Base-by-base conservation (phyloP, 768 basidiomycete genomes). In the Crucibulum laeve region DNA sequence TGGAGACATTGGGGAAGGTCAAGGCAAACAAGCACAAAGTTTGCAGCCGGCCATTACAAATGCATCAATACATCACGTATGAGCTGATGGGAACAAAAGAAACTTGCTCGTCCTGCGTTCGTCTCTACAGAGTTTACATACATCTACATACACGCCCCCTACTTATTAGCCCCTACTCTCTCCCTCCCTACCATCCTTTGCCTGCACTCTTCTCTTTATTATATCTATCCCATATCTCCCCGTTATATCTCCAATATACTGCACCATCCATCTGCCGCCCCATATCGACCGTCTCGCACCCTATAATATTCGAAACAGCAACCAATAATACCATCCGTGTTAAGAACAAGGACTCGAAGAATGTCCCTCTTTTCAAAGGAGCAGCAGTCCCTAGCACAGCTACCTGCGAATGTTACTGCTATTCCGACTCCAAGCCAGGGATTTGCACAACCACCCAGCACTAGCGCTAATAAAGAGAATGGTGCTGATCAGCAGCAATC, bases 301-400 rank as follows among this genome's bases (percentile, higher is more conserved):
- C 35, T 17, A 6, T 36, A 17, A 11, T 10, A n/a, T n/a, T 46
- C 56, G 43, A 14, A 42, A 45, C 38, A 50, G 38, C 43, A 43
- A 52, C 46, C 76, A 74, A 65, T 77, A 79, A 84, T 84, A 76
- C 74, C 80, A 79, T 85, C 77, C 60, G 63, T 84, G 64, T 65
- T 83, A 61, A 69, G 71, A 52, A 59, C 61, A 60, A 75, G 77
- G 65, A 57, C 78, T 51, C 70, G 82, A 64, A 84, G 84, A 80
- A 91, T 91, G 89, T 89, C 87, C 76, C 91, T 90, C 87, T 91
- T 91, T 78, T 84, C 80, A 34, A 78, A 82, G 83, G 89, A 87
- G 78, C 77, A 82, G 51, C 73, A 78, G 42, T 76, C 68, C 39
- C 64, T 67, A 52, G 65, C 63, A 18, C 74, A 74, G 52, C 54